phyloP scores from a whole-genome alignment of 2,329 filamentous ascomycete genomes.

The Pseudogymnoascus sp. region DNA sequence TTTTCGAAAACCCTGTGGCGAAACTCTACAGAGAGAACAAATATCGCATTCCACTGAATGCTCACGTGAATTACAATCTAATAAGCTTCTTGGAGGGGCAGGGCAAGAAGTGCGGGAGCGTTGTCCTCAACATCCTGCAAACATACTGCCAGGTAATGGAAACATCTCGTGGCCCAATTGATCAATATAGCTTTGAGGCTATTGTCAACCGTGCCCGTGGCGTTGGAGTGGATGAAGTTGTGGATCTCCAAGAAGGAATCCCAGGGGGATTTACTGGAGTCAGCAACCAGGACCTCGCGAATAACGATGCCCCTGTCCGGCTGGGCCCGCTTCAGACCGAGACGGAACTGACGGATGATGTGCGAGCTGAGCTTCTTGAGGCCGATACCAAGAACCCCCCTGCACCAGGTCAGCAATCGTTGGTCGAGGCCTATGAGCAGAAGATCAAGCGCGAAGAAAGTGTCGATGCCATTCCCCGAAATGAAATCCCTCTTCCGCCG shows the following conservation, averaged over 20 bases:
- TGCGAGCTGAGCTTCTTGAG: constrained; percentile 78
- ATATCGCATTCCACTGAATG: constrained; percentile 84
- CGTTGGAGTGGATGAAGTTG: constrained; percentile 51
- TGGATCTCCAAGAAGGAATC: constrained; percentile 55
- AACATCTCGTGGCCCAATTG: constrained; percentile 53
- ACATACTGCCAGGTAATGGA: constrained; percentile 50
- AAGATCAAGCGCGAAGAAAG: constrained; percentile 85
- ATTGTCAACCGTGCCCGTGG: constrained; percentile 51
- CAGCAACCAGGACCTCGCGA: constrained; percentile 52
- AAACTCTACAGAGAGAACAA: constrained; percentile 79
- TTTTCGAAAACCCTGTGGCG: constrained; percentile 67
- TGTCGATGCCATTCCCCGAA: constrained; percentile 69
- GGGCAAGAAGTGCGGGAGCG: constrained; percentile 67
- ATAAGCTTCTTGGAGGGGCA: constrained; percentile 89
- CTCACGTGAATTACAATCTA: constrained; percentile 71
- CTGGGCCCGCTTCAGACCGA: constrained; percentile 83
- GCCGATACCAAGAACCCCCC: constrained; percentile 75
- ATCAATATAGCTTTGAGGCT: constrained; percentile 55
- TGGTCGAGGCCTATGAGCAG: constrained; percentile 82
- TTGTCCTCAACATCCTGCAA: constrained; percentile 67
- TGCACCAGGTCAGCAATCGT: constrained; percentile 57
- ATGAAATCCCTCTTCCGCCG: constrained; percentile 77
- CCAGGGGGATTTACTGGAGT: constrained; percentile 54
- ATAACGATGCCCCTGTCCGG: constrained; percentile 53
- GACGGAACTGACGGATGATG: constrained; percentile 69